Conservation (phyloP, 2,329 filamentous ascomycete species). For the Neocatenulostroma microsporum region DNA sequence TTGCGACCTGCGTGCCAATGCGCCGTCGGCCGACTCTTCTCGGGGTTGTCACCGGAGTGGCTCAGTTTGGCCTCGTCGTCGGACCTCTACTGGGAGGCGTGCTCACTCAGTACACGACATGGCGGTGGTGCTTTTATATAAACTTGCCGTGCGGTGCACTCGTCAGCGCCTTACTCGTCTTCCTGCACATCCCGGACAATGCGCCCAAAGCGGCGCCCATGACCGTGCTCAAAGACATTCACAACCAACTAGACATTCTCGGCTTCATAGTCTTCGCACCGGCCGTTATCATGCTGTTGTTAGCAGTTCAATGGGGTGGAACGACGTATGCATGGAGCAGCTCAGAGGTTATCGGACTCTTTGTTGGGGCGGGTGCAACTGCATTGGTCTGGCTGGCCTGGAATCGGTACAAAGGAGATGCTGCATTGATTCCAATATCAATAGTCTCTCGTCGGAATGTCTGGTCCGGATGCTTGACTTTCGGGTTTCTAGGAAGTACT, state of each 20-base stretch:
- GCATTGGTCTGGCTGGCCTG: constrained; percentile 28
- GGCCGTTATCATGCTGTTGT: constrained; percentile 29
- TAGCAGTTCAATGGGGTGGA: constrained; percentile 34
- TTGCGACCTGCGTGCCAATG: constrained; percentile 8
- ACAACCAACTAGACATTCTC: constrained; percentile 30
- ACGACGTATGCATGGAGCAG: constrained; percentile 29
- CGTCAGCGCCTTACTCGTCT: constrained; percentile 26
- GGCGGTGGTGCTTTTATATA: constrained; percentile 42
- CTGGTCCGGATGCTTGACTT: constrained; percentile 26
- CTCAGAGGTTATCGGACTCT: constrained; percentile 29
- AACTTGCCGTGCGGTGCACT: constrained; percentile 39
- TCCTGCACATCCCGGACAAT: constrained; percentile 26
- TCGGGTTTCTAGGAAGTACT: constrained; percentile 31
- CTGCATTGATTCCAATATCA: constrained; percentile 32
- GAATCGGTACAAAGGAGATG: constrained; percentile 30
- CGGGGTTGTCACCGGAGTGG: constrained; percentile 15
- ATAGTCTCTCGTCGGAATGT: constrained; percentile 29
- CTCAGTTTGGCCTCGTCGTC: constrained; percentile 27
- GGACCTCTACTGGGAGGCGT: constrained; percentile 47
- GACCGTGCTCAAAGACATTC: constrained; percentile 20
- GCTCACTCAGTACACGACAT: constrained; percentile 39
- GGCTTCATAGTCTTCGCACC: constrained; percentile 32
- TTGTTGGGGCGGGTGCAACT: constrained; percentile 25
- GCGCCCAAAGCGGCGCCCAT: constrained; percentile 14
- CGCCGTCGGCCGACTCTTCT: constrained; percentile 11